phyloP scores from a whole-genome alignment of 2,329 filamentous ascomycete species.

The Ophiostoma sp. region DNA sequence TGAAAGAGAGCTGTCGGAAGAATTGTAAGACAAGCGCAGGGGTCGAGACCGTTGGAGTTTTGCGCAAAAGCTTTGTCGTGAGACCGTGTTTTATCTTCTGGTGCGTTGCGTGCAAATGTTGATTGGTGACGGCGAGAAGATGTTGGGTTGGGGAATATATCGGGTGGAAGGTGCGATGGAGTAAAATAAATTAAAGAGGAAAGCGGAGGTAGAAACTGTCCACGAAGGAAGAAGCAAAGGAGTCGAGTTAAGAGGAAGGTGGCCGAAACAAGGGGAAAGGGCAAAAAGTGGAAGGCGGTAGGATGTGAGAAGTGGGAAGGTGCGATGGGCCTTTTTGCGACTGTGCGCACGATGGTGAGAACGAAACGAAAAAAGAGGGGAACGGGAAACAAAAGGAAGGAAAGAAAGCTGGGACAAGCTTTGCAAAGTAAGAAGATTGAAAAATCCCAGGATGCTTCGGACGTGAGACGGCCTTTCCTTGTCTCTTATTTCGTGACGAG shows the following conservation, averaged over 20 bases:
- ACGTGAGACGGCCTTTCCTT: not conserved
- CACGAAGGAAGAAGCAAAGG: constrained; percentile 14
- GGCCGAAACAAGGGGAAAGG: not conserved
- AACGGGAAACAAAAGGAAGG: not conserved
- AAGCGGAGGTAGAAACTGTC: not conserved
- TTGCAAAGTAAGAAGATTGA: not conserved
- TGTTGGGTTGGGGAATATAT: not conserved
- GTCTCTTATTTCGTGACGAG: not conserved
- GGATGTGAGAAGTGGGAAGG: not conserved
- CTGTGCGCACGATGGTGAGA: constrained; percentile 1
- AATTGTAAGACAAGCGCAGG: not conserved
- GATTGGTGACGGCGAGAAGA: not conserved
- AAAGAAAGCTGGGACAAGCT: not conserved
- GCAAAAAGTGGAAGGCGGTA: not conserved
- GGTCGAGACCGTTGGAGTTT: not conserved
- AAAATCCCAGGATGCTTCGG: not conserved
- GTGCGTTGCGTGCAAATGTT: not conserved
- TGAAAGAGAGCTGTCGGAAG: not conserved
- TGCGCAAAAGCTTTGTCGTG: not conserved
- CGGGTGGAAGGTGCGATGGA: constrained; percentile 5
- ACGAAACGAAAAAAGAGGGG: constrained; percentile 1
- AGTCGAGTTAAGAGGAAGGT: not conserved
- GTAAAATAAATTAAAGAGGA: not conserved
- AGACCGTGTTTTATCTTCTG: not conserved
- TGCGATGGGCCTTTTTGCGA: not conserved